phyloP scores from a whole-genome alignment of 176 grass and related monocot genomes.

The Secale cereale region DNA sequence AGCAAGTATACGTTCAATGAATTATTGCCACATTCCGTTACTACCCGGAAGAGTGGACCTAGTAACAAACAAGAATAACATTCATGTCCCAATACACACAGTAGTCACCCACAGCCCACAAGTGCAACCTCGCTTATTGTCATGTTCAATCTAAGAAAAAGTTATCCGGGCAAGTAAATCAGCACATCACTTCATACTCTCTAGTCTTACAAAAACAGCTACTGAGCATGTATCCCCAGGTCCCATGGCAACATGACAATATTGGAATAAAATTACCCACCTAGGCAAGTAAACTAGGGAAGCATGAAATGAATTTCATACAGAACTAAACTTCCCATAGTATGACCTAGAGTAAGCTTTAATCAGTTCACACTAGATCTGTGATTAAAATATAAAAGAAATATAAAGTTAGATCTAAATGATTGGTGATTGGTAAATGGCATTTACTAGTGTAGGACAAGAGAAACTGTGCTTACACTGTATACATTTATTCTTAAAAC shows the following conservation, averaged over 20 bases:
- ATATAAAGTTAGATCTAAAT: slow-evolving; percentile 1
- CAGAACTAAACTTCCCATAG: not conserved
- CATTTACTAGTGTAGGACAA: slow-evolving; percentile 3
- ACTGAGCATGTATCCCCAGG: not conserved
- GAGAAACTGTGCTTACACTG: not conserved
- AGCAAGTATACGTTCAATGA: not conserved
- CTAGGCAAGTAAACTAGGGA: not conserved
- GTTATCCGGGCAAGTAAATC: not conserved
- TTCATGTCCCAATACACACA: not conserved
- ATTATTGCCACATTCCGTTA: not conserved
- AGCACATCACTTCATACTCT: not conserved
- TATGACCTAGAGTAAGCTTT: slow-evolving; percentile 19
- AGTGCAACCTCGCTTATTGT: not conserved
- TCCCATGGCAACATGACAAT: not conserved
- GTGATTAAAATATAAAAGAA: not conserved
- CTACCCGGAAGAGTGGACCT: not conserved
- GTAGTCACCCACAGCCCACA: not conserved
- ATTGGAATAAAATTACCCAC: slow-evolving; percentile 10
- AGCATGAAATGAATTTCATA: slow-evolving; percentile 23
- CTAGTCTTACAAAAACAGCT: slow-evolving; percentile 4
- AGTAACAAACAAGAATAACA: slow-evolving; percentile 3
- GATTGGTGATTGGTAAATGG: not conserved
- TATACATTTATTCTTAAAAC: not conserved
- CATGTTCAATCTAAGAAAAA: not conserved
- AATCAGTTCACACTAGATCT: not conserved